Base-by-base conservation (phyloP, 2,329 filamentous ascomycete species). In the Hirsutella rhossiliensis region DNA sequence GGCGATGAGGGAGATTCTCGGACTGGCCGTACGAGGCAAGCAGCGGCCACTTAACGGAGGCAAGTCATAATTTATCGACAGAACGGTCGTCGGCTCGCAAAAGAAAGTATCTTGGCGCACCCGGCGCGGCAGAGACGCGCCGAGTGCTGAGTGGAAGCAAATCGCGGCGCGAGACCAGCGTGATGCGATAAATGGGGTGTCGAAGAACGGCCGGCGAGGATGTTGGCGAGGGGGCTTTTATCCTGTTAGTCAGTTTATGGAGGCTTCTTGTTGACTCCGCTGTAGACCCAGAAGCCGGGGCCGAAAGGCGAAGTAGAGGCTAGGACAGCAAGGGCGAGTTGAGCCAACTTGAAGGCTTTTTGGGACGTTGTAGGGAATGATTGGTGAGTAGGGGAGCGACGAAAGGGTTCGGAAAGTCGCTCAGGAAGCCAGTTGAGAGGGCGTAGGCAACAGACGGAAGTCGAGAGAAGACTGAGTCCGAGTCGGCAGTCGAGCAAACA, bases 251-350 rank as follows among this genome's bases (percentile, higher is more conserved):
- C 34, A 37, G 18, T 37, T 96, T 97, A 97, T 76, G 90, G 90
- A 65, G 92, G 90, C 72, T 94, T 90, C 75, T 88, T 92, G 75
- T 92, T 87, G 73, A 88, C 86, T 84, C 90, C 89, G 75, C 82
- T 82, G 68, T 90, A 90, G 80, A 94, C 88, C 88, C 88, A 87
- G 75, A 82, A 81, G 65, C 82, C 81, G 69, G 88, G 90, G 75
- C 87, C 87, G 66, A 90, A 82, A 72, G 94, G 86, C 78, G 87
- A 89, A 60, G 83, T 74, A 71, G 83, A 82, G 66, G 80, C 82
- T 66, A 84, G 78, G 70, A 48, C 76, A 69, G 67, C 75, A 66
- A 68, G 75, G 73, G 75, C 78, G 79, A 80, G 72, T 76, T 84
- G 84, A 87, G 87, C 87, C 87, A 94, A 94, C 80, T 94, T 94